A percentile compares a stretch with the other conserved stretches of the same genome.
phyloP scores from a whole-genome alignment of 1,284 basidiomycete genomes.

The Apiotrichum gracile region DNA sequence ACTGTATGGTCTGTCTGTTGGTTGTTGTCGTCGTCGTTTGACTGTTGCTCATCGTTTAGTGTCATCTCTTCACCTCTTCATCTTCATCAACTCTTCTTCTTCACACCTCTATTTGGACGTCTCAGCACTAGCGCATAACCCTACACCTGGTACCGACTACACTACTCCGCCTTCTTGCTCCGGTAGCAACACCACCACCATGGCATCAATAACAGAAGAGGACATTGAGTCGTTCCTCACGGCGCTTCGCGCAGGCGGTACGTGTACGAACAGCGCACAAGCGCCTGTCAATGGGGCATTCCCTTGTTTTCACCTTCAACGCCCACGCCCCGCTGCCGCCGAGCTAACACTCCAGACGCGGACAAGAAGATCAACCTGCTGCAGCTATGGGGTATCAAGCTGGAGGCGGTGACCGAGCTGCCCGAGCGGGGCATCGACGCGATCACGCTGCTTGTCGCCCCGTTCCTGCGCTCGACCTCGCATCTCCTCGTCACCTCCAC shows the following conservation, averaged over 20 bases:
- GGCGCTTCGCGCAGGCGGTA: constrained; percentile 35
- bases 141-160: no score
- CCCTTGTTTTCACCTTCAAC: no score
- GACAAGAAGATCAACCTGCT: constrained; percentile 45
- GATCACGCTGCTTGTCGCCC: constrained; percentile 31
- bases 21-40: no score
- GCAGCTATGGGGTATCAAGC: constrained; percentile 39
- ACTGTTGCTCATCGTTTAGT: no score
- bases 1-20: no score
- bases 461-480: constrained; percentile 31
- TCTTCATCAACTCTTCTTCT: no score
- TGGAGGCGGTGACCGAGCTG: constrained; percentile 32
- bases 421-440: constrained; percentile 35
- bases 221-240: constrained; percentile 33
- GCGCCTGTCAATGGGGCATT: neutral
- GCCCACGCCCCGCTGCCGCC: no score
- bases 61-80: no score
- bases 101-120: no score
- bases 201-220: constrained; percentile 20
- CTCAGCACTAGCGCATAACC: no score
- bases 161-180: neutral
- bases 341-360: constrained; percentile 21
- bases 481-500: constrained; percentile 36
- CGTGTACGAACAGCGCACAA: neutral
- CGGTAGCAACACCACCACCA: neutral